phyloP scores from a whole-genome alignment of 192 early-diverging fungal genomes.

The Umbelopsis sp. region DNA sequence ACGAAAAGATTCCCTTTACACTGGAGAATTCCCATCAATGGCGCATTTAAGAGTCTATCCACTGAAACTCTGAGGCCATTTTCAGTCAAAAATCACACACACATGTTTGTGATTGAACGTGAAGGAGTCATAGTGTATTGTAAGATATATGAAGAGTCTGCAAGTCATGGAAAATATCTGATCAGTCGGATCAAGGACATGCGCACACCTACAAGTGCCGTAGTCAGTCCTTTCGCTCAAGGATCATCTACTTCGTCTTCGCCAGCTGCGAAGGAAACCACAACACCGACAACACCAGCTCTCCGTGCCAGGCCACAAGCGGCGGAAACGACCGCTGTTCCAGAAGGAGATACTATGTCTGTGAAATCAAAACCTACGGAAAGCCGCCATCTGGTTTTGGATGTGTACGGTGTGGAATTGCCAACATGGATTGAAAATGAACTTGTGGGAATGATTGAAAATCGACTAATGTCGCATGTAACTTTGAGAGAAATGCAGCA shows the following conservation, averaged over 20 bases:
- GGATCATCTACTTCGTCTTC: neutral
- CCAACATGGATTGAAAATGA: constrained; percentile 55
- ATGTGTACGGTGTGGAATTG: constrained; percentile 69
- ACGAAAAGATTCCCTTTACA: constrained; percentile 67
- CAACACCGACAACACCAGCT: neutral
- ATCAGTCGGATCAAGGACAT: neutral
- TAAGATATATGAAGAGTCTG: constrained; percentile 46
- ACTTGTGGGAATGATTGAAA: constrained; percentile 65
- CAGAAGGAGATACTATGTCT: neutral
- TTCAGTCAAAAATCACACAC: constrained; percentile 67
- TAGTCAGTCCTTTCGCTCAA: neutral
- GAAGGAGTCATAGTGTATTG: constrained; percentile 58
- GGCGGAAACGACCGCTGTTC: neutral
- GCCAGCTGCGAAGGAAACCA: neutral
- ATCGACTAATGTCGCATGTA: constrained; percentile 59
- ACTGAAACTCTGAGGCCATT: constrained; percentile 57
- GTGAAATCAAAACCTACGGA: constrained; percentile 30
- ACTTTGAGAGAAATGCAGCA: constrained; percentile 63
- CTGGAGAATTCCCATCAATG: constrained; percentile 68
- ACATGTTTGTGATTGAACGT: constrained; percentile 71
- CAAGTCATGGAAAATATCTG: neutral
- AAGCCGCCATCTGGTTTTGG: constrained; percentile 56
- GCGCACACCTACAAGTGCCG: neutral
- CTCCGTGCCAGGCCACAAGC: neutral
- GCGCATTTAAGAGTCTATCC: constrained; percentile 63